Evolutionary conservation across 345 rosid genomes (phyloP).

Genomic region (Moricandia arvensis): DNA sequence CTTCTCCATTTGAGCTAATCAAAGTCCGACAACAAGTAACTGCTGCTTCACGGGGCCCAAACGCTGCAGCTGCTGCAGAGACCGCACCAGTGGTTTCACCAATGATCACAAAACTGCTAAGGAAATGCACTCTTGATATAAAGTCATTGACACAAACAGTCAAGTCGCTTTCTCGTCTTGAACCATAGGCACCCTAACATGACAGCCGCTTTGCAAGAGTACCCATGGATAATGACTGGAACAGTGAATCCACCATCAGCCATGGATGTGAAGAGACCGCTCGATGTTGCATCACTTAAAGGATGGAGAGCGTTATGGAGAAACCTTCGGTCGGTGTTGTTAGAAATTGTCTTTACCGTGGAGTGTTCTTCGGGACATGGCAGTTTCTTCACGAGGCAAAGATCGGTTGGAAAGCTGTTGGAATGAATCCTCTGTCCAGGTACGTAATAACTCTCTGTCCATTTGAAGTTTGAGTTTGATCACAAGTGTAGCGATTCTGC

Average conservation of each 20-base stretch:
- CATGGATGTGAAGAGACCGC: conserved; percentile 56
- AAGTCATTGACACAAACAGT: conserved; percentile 58
- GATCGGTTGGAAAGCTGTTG: conserved; percentile 84
- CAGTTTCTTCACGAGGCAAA: conserved; percentile 66
- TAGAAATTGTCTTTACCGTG: conserved; percentile 76
- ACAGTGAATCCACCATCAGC: conserved; percentile 75
- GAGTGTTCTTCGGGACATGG: conserved; percentile 87
- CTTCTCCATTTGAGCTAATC: no score
- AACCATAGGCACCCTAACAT: conserved; percentile 63
- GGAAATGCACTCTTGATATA: conserved; percentile 61
- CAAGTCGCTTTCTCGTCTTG: conserved; percentile 67
- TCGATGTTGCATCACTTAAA: conserved; percentile 69
- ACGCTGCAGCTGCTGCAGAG: no score
- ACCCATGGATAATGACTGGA: conserved; percentile 97
- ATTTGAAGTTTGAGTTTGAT: not conserved
- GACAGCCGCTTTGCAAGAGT: conserved; percentile 61
- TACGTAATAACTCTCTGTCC: conserved; percentile 12
- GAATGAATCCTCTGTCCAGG: conserved; percentile 86
- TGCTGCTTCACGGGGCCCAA: no score
- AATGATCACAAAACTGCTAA: not conserved
- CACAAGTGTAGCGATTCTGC: not conserved
- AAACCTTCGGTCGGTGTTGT: conserved; percentile 65
- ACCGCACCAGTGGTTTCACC: no score
- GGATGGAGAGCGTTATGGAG: conserved; percentile 85
- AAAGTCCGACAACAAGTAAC: no score